Evolutionary conservation across 2,329 filamentous ascomycete genomes (phyloP).

Genomic region (Fusarium fracticaudum): DNA sequence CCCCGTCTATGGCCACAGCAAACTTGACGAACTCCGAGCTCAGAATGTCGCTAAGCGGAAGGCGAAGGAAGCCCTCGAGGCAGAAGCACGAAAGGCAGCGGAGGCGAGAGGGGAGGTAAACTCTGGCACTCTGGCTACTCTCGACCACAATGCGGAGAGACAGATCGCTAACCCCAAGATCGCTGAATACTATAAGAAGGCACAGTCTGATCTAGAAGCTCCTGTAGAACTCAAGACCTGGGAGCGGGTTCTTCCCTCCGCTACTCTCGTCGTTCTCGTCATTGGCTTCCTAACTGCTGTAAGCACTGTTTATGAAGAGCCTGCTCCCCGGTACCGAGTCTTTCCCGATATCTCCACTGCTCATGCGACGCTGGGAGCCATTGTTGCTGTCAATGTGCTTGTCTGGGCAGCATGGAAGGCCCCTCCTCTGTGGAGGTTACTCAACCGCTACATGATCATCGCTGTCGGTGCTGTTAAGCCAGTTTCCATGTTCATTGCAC

Average conservation of each 20-base stretch:
- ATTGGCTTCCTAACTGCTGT: slow-evolving; percentile 55
- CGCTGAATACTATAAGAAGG: slow-evolving; percentile 54
- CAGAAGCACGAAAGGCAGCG: slow-evolving; percentile 52
- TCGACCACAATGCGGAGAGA: slow-evolving; percentile 49
- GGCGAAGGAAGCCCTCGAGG: slow-evolving; percentile 56
- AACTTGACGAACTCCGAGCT: slow-evolving; percentile 66
- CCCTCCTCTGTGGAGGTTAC: slow-evolving; percentile 70
- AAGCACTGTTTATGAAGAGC: slow-evolving; percentile 63
- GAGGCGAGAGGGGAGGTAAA: slow-evolving; percentile 53
- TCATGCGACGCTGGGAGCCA: slow-evolving; percentile 68
- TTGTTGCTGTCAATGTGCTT: slow-evolving; percentile 69
- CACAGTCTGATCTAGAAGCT: slow-evolving; percentile 60
- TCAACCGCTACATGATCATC: slow-evolving; percentile 76
- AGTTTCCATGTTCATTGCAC: slow-evolving; percentile 67
- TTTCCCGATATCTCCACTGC: slow-evolving; percentile 70
- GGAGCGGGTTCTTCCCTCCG: slow-evolving; percentile 65
- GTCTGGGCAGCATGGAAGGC: slow-evolving; percentile 69
- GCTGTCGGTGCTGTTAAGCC: slow-evolving; percentile 72
- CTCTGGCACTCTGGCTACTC: slow-evolving; percentile 55
- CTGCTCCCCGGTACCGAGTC: slow-evolving; percentile 61
- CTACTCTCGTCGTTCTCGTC: slow-evolving; percentile 58
- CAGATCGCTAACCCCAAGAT: slow-evolving; percentile 52
- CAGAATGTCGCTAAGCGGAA: slow-evolving; percentile 60
- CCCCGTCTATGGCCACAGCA: slow-evolving; percentile 67
- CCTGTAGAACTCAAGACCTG: slow-evolving; percentile 61